These are phyloP conservation scores for Phytophthora ohioensis DNA, from an alignment of 352 stramenopile genomes.

Conservation along the genomic window DNA sequence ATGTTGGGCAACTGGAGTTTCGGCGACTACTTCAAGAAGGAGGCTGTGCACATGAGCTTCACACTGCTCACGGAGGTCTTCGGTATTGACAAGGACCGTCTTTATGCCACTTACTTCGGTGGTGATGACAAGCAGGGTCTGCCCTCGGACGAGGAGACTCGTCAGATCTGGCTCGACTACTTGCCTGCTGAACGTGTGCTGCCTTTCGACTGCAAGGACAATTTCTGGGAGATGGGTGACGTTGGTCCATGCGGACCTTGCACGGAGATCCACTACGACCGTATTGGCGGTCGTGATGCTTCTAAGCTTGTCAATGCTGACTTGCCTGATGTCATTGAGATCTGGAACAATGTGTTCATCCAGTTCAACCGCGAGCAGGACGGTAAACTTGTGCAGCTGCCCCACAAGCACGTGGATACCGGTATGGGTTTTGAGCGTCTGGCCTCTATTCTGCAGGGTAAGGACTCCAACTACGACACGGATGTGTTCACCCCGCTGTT, in stretches of 20 bases:
- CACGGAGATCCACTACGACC: constrained; percentile 99
- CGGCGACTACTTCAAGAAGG: constrained; percentile 99
- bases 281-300: constrained; percentile 95
- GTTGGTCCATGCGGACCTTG: constrained; percentile 98
- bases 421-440: constrained; percentile 99
- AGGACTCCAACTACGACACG: constrained; percentile 99
- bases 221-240: constrained; percentile 99
- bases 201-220: constrained; percentile 97
- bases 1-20: constrained; percentile 99
- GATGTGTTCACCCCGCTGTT: constrained; percentile 99
- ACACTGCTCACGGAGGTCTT: constrained; percentile 97
- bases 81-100: constrained; percentile 90
- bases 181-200: constrained; percentile 92
- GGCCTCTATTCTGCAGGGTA: constrained; percentile 92
- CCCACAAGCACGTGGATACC: constrained; percentile 98
- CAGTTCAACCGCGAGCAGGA: constrained; percentile 97
- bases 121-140: constrained; percentile 91
- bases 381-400: constrained; percentile 91
- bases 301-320: constrained; percentile 96
- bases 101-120: constrained; percentile 99
- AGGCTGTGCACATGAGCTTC: constrained; percentile 97
- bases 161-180: constrained; percentile 90
- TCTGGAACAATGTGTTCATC: constrained; percentile 99
- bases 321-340: constrained; percentile 99
- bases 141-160: constrained; percentile 93